Conservation (phyloP, 2,329 filamentous ascomycete genomes). For the Coleophoma crateriformis region DNA sequence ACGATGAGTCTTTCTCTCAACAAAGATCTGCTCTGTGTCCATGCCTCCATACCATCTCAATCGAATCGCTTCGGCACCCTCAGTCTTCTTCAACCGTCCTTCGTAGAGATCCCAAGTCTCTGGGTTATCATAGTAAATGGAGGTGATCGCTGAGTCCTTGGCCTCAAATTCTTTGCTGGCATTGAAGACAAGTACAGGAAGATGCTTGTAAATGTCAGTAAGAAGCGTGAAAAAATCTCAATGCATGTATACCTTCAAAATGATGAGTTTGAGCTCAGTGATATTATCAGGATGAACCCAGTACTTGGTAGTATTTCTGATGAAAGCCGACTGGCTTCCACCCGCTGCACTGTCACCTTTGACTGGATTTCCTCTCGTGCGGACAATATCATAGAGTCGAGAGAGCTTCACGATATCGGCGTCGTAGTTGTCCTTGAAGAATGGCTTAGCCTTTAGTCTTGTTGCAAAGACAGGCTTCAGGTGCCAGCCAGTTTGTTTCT, state of each 20-base stretch:
- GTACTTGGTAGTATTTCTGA: slow-evolving; percentile 97
- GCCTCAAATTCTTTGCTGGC: slow-evolving; percentile 91
- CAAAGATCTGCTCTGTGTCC: slow-evolving; percentile 91
- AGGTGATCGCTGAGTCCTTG: slow-evolving; percentile 90
- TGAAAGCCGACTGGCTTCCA: slow-evolving; percentile 88
- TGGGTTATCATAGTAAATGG: slow-evolving; percentile 96
- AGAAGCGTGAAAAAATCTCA: not conserved
- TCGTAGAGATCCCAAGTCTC: slow-evolving; percentile 92
- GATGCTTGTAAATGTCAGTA: slow-evolving; percentile 48
- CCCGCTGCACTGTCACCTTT: slow-evolving; percentile 90
- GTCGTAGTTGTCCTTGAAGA: slow-evolving; percentile 99
- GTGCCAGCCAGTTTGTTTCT: slow-evolving; percentile 94
- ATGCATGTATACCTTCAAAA: slow-evolving; percentile 61
- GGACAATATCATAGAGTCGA: slow-evolving; percentile 88
- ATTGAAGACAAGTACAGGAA: slow-evolving; percentile 96
- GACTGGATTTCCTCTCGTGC: slow-evolving; percentile 86
- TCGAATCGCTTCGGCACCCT: slow-evolving; percentile 94
- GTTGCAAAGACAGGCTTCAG: slow-evolving; percentile 94
- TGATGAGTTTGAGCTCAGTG: slow-evolving; percentile 94
- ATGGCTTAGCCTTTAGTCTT: slow-evolving; percentile 89
- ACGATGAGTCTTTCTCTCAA: slow-evolving; percentile 95
- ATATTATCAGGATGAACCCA: slow-evolving; percentile 99
- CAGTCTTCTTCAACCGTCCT: slow-evolving; percentile 93
- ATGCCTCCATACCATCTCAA: slow-evolving; percentile 97
- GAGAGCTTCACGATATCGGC: slow-evolving; percentile 92